phyloP scores from a whole-genome alignment of 1,284 basidiomycete genomes.

The Amylostereum chailletii region DNA sequence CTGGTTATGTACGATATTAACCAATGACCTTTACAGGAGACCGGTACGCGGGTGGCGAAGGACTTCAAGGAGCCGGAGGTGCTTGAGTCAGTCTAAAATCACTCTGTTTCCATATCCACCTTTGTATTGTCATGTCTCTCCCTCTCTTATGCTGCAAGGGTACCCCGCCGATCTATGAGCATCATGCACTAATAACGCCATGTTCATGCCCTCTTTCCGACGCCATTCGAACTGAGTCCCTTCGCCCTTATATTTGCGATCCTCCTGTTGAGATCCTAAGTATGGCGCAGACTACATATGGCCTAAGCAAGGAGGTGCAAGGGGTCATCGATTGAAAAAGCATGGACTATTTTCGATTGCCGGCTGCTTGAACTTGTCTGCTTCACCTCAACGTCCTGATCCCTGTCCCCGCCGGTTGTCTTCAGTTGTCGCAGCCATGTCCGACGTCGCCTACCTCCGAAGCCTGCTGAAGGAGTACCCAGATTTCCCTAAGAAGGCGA shows the following conservation, averaged over 20 bases:
- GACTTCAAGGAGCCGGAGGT: slow-evolving; percentile 93
- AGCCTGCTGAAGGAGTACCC: slow-evolving; percentile 60
- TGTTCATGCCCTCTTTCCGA: not conserved
- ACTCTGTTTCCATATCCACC: slow-evolving; percentile 26
- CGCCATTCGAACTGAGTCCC: too few relatives aligned
- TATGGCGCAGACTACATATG: too few relatives aligned
- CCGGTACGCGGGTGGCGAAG: slow-evolving; percentile 78
- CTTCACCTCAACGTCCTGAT: too few relatives aligned
- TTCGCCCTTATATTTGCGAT: too few relatives aligned
- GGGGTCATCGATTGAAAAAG: too few relatives aligned
- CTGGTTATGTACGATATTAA: not conserved
- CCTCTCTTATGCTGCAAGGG: slow-evolving; percentile 29
- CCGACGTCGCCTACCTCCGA: slow-evolving; percentile 70
- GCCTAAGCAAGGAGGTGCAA: too few relatives aligned
- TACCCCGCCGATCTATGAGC: slow-evolving; percentile 30
- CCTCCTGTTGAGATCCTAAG: too few relatives aligned
- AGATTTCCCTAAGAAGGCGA: slow-evolving; percentile 85
- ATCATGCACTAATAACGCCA: slow-evolving; percentile 14
- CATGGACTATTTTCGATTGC: too few relatives aligned
- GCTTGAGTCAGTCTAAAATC: slow-evolving; percentile 69
- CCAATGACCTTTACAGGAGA: slow-evolving; percentile 52
- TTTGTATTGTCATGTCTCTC: slow-evolving; percentile 31
- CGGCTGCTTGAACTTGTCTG: too few relatives aligned
- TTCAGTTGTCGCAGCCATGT: slow-evolving; percentile 35
- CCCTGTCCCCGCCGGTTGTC: too few relatives aligned